Percentiles rank a stretch among this genome's conserved stretches.
phyloP scores from a whole-genome alignment of 306 rosid species.

The Prunus campanulata region DNA sequence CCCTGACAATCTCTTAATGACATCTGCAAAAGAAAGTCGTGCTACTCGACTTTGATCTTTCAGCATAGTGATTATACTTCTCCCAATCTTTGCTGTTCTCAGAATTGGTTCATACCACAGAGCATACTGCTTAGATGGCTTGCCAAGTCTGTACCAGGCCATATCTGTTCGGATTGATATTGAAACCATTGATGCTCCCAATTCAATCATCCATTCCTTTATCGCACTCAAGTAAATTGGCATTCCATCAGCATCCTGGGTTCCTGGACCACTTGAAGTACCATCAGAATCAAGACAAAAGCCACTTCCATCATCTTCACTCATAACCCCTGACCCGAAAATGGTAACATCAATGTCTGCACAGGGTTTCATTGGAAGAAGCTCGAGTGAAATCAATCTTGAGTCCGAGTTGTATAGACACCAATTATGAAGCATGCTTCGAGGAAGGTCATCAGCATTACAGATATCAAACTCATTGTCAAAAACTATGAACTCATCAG shows the following conservation, averaged over 20 bases:
- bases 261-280: slow-evolving; percentile 52
- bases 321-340: slow-evolving; percentile 89
- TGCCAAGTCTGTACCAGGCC: slow-evolving; percentile 98
- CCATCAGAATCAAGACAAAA: slow-evolving; percentile 67
- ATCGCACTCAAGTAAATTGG: slow-evolving; percentile 87
- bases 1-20: slow-evolving; percentile 61
- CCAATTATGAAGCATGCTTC: slow-evolving; percentile 87
- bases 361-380: slow-evolving; percentile 97
- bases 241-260: slow-evolving; percentile 63
- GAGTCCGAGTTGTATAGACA: slow-evolving; percentile 82
- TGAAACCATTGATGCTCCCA: slow-evolving; percentile 82
- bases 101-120: slow-evolving; percentile 83
- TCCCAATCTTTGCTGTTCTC: slow-evolving; percentile 77
- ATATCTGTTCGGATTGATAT: slow-evolving; percentile 87
- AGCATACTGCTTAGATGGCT: slow-evolving; percentile 88
- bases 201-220: slow-evolving; percentile 97
- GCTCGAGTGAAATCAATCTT: slow-evolving; percentile 86
- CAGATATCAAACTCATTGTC: slow-evolving; percentile 49
- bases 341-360: slow-evolving; percentile 87
- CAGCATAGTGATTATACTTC: slow-evolving; percentile 68
- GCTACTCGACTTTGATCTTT: slow-evolving; percentile 88
- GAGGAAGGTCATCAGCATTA: slow-evolving; percentile 70
- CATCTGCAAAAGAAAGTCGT: slow-evolving; percentile 74
- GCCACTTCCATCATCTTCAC: slow-evolving; percentile 82
- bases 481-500: slow-evolving; percentile 66